Conservation (phyloP, 1,284 basidiomycete species). For the Pulveroboletus sp. region DNA sequence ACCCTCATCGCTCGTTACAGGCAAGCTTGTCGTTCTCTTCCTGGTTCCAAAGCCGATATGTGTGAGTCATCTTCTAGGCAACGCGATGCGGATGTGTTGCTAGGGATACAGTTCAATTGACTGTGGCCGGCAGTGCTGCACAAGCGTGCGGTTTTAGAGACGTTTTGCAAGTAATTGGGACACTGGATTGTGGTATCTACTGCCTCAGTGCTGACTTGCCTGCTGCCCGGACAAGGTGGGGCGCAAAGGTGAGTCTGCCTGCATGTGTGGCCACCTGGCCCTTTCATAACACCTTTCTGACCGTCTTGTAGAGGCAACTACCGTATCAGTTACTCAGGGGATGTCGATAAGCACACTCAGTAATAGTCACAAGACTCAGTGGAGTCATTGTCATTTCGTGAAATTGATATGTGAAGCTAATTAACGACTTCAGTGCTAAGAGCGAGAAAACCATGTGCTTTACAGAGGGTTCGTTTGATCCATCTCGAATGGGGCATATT, state of each 20-base stretch:
- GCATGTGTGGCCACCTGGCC: not conserved
- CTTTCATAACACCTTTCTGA: not conserved
- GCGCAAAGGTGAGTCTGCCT: conserved; percentile 57
- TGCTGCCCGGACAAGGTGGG: conserved; percentile 76
- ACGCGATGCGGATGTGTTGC: conserved; percentile 2
- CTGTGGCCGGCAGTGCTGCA: conserved; percentile 76
- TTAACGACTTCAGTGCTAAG: too few relatives aligned
- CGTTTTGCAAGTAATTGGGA: conserved; percentile 69
- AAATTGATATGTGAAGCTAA: too few relatives aligned
- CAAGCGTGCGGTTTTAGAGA: conserved; percentile 92
- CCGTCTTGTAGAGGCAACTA: conserved; percentile 60
- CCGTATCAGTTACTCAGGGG: conserved; percentile 80
- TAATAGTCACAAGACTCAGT: too few relatives aligned
- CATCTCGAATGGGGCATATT: too few relatives aligned
- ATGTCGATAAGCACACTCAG: conserved; percentile 79
- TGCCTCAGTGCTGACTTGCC: conserved; percentile 84
- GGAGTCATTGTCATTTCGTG: too few relatives aligned
- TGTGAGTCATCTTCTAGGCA: conserved; percentile 43
- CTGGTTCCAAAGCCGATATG: conserved; percentile 81
- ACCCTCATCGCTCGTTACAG: conserved; percentile 57
- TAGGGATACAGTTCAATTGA: not conserved
- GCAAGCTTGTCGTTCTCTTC: conserved; percentile 81
- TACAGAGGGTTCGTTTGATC: too few relatives aligned
- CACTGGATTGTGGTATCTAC: conserved; percentile 72
- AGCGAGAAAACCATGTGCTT: too few relatives aligned